These are phyloP conservation scores for Purshia tridentata DNA, from an alignment of 306 rosid species.

Conservation along the genomic window DNA sequence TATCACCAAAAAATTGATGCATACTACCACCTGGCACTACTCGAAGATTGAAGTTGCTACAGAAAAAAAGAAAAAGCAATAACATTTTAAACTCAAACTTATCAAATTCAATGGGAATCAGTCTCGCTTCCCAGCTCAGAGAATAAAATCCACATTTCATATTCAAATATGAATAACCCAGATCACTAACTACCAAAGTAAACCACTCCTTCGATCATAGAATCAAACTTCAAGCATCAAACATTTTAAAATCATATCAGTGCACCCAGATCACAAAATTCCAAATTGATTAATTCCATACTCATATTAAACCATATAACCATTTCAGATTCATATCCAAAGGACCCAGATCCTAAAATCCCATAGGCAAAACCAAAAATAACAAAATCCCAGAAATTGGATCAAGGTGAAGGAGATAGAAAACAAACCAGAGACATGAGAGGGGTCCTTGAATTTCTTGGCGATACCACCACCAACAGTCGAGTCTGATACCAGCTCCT, in stretches of 20 bases:
- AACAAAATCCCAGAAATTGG: not conserved
- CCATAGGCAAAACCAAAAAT: not conserved
- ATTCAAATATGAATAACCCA: not conserved
- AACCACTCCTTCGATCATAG: not conserved
- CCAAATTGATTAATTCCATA: not conserved
- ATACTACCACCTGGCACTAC: constrained; percentile 1
- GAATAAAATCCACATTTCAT: constrained; percentile 6
- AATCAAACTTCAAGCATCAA: not conserved
- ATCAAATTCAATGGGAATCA: not conserved
- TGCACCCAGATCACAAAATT: not conserved
- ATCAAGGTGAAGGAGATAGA: constrained; percentile 4
- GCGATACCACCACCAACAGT: constrained; percentile 52
- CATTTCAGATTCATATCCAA: constrained; percentile 1
- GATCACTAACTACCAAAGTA: constrained; percentile 12
- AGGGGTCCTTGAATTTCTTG: constrained; percentile 66
- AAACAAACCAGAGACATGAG: constrained; percentile 73
- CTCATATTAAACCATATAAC: not conserved
- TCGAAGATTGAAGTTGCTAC: not conserved
- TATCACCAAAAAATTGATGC: constrained; percentile 4
- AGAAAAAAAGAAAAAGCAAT: not conserved
- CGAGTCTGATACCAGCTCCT: constrained; percentile 59
- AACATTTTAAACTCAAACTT: not conserved
- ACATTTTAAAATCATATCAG: not conserved
- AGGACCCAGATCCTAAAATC: constrained; percentile 35
- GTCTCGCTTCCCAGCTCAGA: not conserved